Evolutionary conservation across 768 basidiomycete species (phyloP), one percentile per base, ranked within the genome.

Genomic region (Dentipellis sp.): DNA sequence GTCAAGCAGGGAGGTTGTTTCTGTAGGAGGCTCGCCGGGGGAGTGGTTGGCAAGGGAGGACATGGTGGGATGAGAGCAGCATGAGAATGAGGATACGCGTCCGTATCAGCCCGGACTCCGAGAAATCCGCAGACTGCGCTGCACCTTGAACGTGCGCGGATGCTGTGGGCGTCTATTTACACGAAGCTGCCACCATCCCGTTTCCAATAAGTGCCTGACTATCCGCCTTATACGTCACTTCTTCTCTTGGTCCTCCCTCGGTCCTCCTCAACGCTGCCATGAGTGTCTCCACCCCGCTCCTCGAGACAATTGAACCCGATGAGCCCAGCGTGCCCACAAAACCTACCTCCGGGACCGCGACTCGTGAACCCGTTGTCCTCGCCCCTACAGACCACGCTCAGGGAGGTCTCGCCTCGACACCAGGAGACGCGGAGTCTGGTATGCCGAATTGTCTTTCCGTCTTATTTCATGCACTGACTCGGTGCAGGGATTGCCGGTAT

Each of bases 231-330:
- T 49, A 22, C 17, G 10, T 49, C 29, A 14, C 48, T 12, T 34
- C 23, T 48, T 21, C 47, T 22, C 11, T 49, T 22, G 22, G 6
- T 22, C 14, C 21, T 14, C 10, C 29, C 9, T 22, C 48, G 29
- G 17, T 29, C 29, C 29, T 22, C 39, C 19, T 42, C 39, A 16
- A 50, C 35, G 36, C 56, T 63, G 61, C 54, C 47, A 86, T 86
- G 84, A 82, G 78, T 70, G 74, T 72, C 53, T 72, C 77, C 29
- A 77, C 82, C 34, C 86, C 88, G 19, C 73, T 91, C 51, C 74
- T 91, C 48, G 78, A 86, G 57, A 72, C 88, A 36, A 95, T 95
- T 55, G 93, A 94, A 68, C 83, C 93, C 34, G 93, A 95, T 69
- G 91, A 92, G 45, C 74, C 73, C 53, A 67, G 69, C 36, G 72